Percentiles rank a stretch among this genome's conserved stretches.
Evolutionary conservation across 2,329 filamentous ascomycete species (phyloP).

Genomic region (Nannizzia gypsea): DNA sequence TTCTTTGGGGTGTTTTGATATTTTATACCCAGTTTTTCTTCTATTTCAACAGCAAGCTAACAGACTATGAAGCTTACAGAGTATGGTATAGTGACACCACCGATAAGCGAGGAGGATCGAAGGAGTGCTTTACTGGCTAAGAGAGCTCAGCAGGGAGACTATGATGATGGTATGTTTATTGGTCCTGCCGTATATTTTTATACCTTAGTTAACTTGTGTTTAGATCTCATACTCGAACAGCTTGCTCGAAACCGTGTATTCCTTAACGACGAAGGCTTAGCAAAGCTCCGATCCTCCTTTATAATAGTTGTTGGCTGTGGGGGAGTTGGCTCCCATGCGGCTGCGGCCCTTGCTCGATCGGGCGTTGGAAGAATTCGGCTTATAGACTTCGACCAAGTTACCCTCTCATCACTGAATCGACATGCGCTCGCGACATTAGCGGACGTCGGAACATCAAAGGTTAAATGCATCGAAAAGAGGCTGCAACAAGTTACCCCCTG

Average conservation of each 20-base stretch:
- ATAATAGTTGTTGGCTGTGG: slow-evolving; percentile 86
- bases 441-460: slow-evolving; percentile 88
- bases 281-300: slow-evolving; percentile 67
- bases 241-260: slow-evolving; percentile 88
- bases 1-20: neutral
- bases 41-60: slow-evolving; percentile 22
- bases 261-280: slow-evolving; percentile 67
- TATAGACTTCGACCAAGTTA: slow-evolving; percentile 96
- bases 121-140: slow-evolving; percentile 47
- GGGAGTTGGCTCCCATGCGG: slow-evolving; percentile 87
- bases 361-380: slow-evolving; percentile 80
- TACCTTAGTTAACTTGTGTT: slow-evolving; percentile 4
- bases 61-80: slow-evolving; percentile 38
- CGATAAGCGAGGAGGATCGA: slow-evolving; percentile 43
- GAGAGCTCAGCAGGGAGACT: slow-evolving; percentile 50
- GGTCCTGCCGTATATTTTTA: neutral
- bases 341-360: slow-evolving; percentile 73
- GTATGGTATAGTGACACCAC: slow-evolving; percentile 32
- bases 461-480: slow-evolving; percentile 66
- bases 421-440: slow-evolving; percentile 89
- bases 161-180: slow-evolving; percentile 45
- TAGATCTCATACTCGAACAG: slow-evolving; percentile 85
- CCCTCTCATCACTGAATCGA: slow-evolving; percentile 84
- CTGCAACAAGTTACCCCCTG: slow-evolving; percentile 82
- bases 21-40: neutral